A percentile compares a stretch with the other conserved stretches of the same genome.
Evolutionary conservation across 2,329 filamentous ascomycete genomes (phyloP).

Genomic region (Clarireedia monteithiana): DNA sequence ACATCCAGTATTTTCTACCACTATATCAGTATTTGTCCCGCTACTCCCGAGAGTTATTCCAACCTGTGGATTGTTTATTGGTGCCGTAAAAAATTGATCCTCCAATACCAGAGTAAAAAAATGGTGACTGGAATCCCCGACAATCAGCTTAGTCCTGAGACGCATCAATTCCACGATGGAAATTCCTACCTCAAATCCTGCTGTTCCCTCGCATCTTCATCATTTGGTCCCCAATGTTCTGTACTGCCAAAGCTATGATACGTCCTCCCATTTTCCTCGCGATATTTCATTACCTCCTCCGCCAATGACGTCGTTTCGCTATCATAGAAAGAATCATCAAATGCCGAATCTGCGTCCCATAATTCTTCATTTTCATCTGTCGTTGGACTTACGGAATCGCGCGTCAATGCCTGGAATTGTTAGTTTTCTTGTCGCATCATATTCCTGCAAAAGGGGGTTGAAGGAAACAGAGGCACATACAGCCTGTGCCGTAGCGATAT

Average conservation of each 20-base stretch:
- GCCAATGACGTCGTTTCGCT: not conserved
- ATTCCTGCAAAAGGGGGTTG: not conserved
- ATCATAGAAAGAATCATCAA: not conserved
- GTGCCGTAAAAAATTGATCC: not conserved
- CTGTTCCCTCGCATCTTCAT: not conserved
- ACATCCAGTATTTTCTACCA: not conserved
- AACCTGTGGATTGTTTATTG: not conserved
- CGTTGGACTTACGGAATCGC: not conserved
- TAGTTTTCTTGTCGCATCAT: not conserved
- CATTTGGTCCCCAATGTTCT: not conserved
- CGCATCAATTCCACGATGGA: not conserved
- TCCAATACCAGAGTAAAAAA: not conserved
- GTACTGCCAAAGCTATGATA: not conserved
- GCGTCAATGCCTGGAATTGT: not conserved
- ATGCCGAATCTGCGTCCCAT: not conserved
- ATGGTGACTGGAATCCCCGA: not conserved
- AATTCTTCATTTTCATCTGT: not conserved
- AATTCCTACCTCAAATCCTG: not conserved
- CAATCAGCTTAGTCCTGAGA: not conserved
- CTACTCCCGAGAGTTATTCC: not conserved
- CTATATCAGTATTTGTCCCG: not conserved
- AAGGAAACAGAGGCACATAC: too few relatives aligned
- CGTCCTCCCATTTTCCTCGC: not conserved
- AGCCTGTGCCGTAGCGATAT: too few relatives aligned
- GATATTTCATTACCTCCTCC: not conserved